phyloP scores from a whole-genome alignment of 2,329 filamentous ascomycete species.

The Verticillium klebahnii region DNA sequence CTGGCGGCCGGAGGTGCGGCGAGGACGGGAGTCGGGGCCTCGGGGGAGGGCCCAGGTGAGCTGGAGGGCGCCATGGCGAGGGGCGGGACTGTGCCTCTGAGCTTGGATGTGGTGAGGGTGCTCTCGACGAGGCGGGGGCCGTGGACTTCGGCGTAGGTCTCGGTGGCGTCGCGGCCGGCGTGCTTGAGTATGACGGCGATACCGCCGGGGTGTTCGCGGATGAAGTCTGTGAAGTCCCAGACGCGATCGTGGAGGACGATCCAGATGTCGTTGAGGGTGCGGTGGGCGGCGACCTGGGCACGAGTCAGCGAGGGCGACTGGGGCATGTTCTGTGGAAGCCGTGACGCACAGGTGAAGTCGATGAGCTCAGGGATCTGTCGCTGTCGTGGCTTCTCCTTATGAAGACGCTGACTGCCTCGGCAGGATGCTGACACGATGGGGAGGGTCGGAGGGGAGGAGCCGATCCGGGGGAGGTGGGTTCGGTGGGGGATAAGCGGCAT shows the following conservation, averaged over 20 bases:
- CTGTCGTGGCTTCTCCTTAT: too few relatives aligned
- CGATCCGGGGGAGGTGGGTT: neutral
- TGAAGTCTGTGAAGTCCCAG: slow-evolving; percentile 64
- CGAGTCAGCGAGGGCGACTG: slow-evolving; percentile 27
- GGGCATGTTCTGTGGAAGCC: neutral
- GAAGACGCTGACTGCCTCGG: too few relatives aligned
- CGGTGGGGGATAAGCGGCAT: neutral
- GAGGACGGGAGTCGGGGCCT: slow-evolving; percentile 3
- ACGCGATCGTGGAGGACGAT: slow-evolving; percentile 61
- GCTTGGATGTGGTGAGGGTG: slow-evolving; percentile 38
- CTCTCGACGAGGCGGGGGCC: slow-evolving; percentile 32
- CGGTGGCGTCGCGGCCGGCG: slow-evolving; percentile 49
- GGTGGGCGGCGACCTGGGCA: slow-evolving; percentile 41
- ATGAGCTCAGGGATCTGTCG: too few relatives aligned
- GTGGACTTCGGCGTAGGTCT: slow-evolving; percentile 48
- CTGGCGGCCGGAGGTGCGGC: neutral
- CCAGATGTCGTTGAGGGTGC: slow-evolving; percentile 50
- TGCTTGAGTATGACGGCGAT: slow-evolving; percentile 39
- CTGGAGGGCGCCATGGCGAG: slow-evolving; percentile 16
- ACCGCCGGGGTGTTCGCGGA: slow-evolving; percentile 33
- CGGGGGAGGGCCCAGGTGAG: slow-evolving; percentile 28
- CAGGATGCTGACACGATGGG: neutral
- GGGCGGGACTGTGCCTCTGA: slow-evolving; percentile 38
- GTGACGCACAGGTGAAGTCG: too few relatives aligned
- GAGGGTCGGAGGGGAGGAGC: neutral